Evolutionary conservation across 768 basidiomycete species (phyloP).

Genomic region (Amanita muscaria): DNA sequence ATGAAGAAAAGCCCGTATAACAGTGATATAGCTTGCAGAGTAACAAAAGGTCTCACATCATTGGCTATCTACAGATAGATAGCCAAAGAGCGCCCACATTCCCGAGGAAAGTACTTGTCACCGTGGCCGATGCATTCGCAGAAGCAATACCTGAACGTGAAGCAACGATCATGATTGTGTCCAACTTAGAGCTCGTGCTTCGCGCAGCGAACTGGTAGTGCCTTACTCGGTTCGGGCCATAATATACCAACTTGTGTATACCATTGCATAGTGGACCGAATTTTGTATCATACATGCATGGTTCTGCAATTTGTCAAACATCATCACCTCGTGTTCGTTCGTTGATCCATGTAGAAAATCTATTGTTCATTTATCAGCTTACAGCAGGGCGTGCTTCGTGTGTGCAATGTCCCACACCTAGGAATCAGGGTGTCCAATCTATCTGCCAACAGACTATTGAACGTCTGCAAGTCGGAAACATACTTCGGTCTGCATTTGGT

Average conservation of each 20-base stretch:
- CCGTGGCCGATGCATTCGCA: conserved; percentile 50
- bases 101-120: conserved; percentile 26
- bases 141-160: conserved; percentile 39
- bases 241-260: no score
- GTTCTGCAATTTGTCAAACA: no score
- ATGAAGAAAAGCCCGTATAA: conserved; percentile 8
- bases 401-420: background rate
- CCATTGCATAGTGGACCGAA: no score
- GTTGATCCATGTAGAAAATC: background rate
- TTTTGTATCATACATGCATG: no score
- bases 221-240: no score
- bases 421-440: background rate
- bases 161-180: conserved; percentile 46
- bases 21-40: conserved; percentile 9
- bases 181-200: no score
- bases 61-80: conserved; percentile 22
- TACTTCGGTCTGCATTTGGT: conserved; percentile 1
- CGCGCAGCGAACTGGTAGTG: conserved; percentile 58
- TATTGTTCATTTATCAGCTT: no score
- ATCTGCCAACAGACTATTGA: background rate
- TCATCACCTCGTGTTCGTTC: no score
- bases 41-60: conserved; percentile 6
- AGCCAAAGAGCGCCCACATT: conserved; percentile 30
- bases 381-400: no score
- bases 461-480: conserved; percentile 3